Evolutionary conservation across 331 rosid species (phyloP).

Genomic region (Spiraea crenata): DNA sequence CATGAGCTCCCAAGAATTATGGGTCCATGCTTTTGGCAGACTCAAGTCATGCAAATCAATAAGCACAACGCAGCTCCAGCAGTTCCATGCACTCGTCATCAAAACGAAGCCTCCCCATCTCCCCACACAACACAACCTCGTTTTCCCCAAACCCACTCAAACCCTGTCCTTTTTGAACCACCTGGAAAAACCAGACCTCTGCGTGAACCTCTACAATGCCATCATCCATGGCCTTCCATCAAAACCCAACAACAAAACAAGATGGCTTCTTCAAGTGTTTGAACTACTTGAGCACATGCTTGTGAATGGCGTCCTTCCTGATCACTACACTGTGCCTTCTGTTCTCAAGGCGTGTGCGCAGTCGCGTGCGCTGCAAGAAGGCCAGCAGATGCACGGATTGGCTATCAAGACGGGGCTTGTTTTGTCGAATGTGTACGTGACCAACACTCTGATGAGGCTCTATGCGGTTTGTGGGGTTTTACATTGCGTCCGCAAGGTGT

Average conservation of each 20-base stretch:
- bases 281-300: conserved; percentile 29
- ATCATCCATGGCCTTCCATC: conserved; percentile 25
- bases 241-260: conserved; percentile 5
- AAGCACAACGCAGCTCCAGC: conserved; percentile 20
- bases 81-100: conserved; percentile 35
- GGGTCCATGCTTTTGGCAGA: conserved; percentile 7
- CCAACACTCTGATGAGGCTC: conserved; percentile 40
- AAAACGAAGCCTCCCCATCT: conserved; percentile 30
- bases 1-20: conserved; percentile 28
- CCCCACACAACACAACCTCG: conserved; percentile 3
- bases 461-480: conserved; percentile 34
- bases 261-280: conserved; percentile 12
- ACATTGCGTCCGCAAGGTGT: conserved; percentile 19
- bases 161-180: conserved; percentile 26
- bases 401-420: conserved; percentile 31
- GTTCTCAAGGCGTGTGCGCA: conserved; percentile 39
- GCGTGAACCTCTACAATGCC: conserved; percentile 36
- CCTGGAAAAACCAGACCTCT: conserved; percentile 14
- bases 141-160: conserved; percentile 20
- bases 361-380: conserved; percentile 30
- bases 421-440: conserved; percentile 31
- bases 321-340: conserved; percentile 35
- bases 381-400: conserved; percentile 34
- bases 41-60: conserved; percentile 30
- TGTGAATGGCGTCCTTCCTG: conserved; percentile 27